Conservation (phyloP, 1,139 yeast genomes). For the Kodamaea ohmeri region DNA sequence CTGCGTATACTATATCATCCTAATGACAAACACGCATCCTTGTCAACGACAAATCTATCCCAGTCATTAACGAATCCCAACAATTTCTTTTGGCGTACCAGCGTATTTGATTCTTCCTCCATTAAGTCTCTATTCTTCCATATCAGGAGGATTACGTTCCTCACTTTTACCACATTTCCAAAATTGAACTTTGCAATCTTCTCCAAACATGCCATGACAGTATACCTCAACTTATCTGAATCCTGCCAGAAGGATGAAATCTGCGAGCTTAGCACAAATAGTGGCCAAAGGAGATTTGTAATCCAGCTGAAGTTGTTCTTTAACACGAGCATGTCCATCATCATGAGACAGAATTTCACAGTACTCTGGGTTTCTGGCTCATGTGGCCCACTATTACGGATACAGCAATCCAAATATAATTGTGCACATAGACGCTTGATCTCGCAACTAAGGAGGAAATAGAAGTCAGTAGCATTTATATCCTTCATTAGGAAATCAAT, state of each 20-base stretch:
- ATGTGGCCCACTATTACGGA: constrained; percentile 19
- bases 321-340: constrained; percentile 25
- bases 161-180: constrained; percentile 28
- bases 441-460: constrained; percentile 29
- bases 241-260: constrained; percentile 22
- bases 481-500: constrained; percentile 13
- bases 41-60: constrained; percentile 31
- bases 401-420: constrained; percentile 29
- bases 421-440: constrained; percentile 25
- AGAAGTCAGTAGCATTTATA: constrained; percentile 22
- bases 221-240: constrained; percentile 27
- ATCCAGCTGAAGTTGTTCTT: constrained; percentile 29
- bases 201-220: constrained; percentile 24
- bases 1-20: constrained; percentile 15
- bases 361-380: constrained; percentile 16
- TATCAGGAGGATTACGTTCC: constrained; percentile 20
- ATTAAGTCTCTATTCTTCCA: constrained; percentile 32
- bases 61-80: constrained; percentile 29
- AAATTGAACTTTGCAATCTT: constrained; percentile 24
- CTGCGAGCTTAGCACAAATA: constrained; percentile 25
- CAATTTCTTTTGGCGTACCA: constrained; percentile 7
- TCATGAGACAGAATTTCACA: constrained; percentile 19
- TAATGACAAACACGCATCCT: constrained; percentile 25
- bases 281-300: constrained; percentile 25
- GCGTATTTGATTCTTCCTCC: constrained; percentile 19